Evolutionary conservation across 305 asterid species (phyloP), one percentile per base, ranked within the genome.

Genomic region (Solanum hybrid): DNA sequence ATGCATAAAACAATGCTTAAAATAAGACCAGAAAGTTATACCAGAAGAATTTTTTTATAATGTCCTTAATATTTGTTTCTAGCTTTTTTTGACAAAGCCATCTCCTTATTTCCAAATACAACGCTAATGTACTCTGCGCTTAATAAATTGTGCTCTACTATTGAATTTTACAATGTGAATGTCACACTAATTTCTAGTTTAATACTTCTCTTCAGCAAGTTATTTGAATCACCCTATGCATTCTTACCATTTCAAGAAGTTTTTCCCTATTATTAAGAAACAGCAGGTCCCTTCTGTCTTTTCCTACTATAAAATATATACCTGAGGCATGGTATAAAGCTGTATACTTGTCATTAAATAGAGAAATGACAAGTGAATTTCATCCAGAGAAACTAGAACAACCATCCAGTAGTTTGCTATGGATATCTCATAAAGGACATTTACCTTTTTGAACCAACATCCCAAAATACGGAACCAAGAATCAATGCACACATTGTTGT

Each of bases 401-500:
- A 18, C 12, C 57, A 42, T 42, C 87, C 39, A 46, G 61, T 28
- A 83, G 73, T 83, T 28, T 16, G 87, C 37, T 28, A 64, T 28
- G 57, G 39, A 83, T 42, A 83, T 83, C 61, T 83, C 39, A 83
- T 83, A 82, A 74, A 34, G 87, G 81, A 79, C 10, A 40, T 16
- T 89, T 91, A 95, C 98, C 99, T 97, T 93, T 87, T 95, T 31
- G 98, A 94, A 91, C 99, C 99, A 31, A 95, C 89, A 86, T 93
- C 94, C 99, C 99, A 96, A 91, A 95, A 97, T 91, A 97, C 86
- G 20, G 97, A 89, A 91, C 98, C 99, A 46, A 97, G 90, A 77
- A 97, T 93, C 71, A 96, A 67, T 31, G 98, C 99, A 89, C 95
- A 91, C 84, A 94, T 18, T 29, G 97, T 94, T 42, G 99, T 97